phyloP scores from a whole-genome alignment of 371 early-diverging fungal species.

The Saksenaea oblongispora region DNA sequence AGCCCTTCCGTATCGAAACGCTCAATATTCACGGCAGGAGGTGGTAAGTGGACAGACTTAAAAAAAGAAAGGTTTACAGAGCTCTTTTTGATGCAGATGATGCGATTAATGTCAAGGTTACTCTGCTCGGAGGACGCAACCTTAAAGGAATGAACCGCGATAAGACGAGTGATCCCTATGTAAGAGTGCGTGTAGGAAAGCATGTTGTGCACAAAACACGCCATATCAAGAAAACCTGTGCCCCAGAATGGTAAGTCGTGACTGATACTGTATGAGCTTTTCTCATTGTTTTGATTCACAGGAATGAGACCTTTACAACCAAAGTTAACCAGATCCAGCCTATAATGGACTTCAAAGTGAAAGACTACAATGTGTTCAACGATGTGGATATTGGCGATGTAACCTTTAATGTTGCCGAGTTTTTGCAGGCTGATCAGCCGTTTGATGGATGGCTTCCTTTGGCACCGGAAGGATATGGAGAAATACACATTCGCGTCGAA shows the following conservation, averaged over 20 bases:
- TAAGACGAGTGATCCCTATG: conserved; percentile 51
- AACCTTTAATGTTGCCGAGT: conserved; percentile 41
- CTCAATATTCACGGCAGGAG: neutral
- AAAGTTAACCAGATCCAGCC: conserved; percentile 28
- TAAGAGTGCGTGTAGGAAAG: conserved; percentile 41
- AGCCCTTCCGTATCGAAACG: neutral
- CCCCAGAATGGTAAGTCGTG: conserved; percentile 56
- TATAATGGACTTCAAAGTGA: conserved; percentile 47
- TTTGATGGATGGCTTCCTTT: conserved; percentile 15
- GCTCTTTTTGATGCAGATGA: conserved; percentile 7
- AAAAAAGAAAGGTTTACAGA: neutral
- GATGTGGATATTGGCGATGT: conserved; percentile 59
- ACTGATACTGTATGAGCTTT: neutral
- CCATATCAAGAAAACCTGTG: conserved; percentile 64
- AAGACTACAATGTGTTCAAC: conserved; percentile 59
- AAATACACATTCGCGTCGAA: conserved; percentile 9
- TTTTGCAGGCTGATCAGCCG: conserved; percentile 6
- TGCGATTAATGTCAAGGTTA: conserved; percentile 35
- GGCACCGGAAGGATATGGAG: conserved; percentile 9
- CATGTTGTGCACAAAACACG: conserved; percentile 69
- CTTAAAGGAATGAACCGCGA: conserved; percentile 46
- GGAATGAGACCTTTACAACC: conserved; percentile 30
- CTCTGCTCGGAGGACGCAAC: conserved; percentile 46
- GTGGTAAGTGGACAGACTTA: neutral
- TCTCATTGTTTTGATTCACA: neutral